Evolutionary conservation across 192 early-diverging fungal species (phyloP), one percentile per base, ranked within the genome.

Genomic region (Coemansia sp.): DNA sequence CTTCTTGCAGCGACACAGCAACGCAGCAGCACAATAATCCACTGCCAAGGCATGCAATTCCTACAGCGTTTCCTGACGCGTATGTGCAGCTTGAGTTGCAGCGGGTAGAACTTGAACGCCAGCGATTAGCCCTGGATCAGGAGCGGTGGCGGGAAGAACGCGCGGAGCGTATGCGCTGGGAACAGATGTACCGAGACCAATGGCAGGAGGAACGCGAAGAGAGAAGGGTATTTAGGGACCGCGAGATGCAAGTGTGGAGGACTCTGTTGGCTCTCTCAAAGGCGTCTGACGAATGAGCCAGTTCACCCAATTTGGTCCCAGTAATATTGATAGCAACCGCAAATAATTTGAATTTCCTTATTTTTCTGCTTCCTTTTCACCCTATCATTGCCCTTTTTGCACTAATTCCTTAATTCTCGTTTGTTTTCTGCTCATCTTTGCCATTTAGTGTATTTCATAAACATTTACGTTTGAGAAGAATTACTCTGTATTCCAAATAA

Each of bases 141-240:
- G 65, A 76, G 61, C 58, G 74, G 11, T 71, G 74, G 74, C 64
- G 68, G 32, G 74, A 76, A 46, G 68, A 76, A 15, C 67, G 74
- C 12, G 68, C 65, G 3, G 64, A 66, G n/a, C 63, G 68, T 1
- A 42, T 63, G 42, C 26, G 74, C 1, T 76, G 74, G 74, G 74
- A 70, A 36, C 63, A 70, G 36, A 76, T 76, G 68, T 76, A 58
- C 46, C 56, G 68, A 8, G 74, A 70, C 65, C 74, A 70, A 47
- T 70, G 68, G 74, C 74, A 67, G 18, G 65, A 76, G 36, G 74
- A 76, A 7, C 74, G 68, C 22, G 68, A 76, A 42, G 65, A 76
- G 40, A 49, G 73, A 2, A 65, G 56, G 54, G 60, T 45, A 3
- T 58, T 70, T n/a, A 49, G 74, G 6, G 74, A 76, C 9, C 65